Evolutionary conservation across 108 stramenopile genomes (phyloP).

Genomic region (Cyclotella choctawhatcheeana): DNA sequence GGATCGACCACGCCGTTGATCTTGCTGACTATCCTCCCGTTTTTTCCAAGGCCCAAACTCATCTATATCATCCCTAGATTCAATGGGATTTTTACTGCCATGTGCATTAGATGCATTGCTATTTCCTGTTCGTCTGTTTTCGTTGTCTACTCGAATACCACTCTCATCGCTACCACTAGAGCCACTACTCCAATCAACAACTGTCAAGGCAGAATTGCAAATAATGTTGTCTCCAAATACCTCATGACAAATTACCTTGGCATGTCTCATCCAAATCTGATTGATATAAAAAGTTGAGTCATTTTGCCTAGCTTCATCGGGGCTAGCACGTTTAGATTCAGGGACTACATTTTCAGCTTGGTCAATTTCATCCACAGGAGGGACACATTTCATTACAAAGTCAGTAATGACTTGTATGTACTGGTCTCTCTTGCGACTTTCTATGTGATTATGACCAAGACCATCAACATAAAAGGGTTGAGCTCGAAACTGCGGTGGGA

Average conservation of each 20-base stretch:
- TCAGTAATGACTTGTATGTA: slow-evolving; percentile 30
- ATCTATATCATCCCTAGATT: slow-evolving; percentile 43
- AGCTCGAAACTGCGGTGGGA: slow-evolving; percentile 58
- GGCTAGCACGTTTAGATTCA: slow-evolving; percentile 15
- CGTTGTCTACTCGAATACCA: not conserved
- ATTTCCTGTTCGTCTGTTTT: not conserved
- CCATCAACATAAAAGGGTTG: slow-evolving; percentile 74
- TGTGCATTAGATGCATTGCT: not conserved
- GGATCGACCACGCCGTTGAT: not conserved
- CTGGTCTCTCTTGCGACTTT: slow-evolving; percentile 38
- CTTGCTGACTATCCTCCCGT: not conserved
- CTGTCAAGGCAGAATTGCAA: slow-evolving; percentile 14
- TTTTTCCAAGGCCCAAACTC: slow-evolving; percentile 43
- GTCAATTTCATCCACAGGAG: slow-evolving; percentile 2
- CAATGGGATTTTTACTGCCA: not conserved
- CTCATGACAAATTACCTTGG: slow-evolving; percentile 17
- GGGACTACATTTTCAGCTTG: slow-evolving; percentile 10
- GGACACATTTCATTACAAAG: slow-evolving; percentile 37
- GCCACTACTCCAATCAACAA: not conserved
- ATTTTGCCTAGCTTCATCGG: slow-evolving; percentile 16
- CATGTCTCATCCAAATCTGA: slow-evolving; percentile 42
- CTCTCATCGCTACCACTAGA: not conserved
- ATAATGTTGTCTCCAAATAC: slow-evolving; percentile 10
- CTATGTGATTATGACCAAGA: slow-evolving; percentile 78
- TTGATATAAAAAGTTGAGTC: slow-evolving; percentile 42